Base-by-base conservation (phyloP, 2,329 filamentous ascomycete species). In the Aspergillus sp. region DNA sequence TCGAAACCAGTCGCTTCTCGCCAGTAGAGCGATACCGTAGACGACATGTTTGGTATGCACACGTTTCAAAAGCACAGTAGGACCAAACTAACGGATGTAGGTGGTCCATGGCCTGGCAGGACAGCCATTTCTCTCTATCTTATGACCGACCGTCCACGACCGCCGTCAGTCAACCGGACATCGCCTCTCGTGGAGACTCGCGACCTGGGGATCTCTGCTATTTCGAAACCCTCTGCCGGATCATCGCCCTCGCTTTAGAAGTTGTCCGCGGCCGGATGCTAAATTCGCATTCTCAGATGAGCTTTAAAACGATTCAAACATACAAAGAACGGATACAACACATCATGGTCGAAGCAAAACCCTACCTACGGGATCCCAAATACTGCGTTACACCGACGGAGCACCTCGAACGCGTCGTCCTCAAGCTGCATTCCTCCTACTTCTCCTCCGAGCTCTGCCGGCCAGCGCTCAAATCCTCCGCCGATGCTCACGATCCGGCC, bases 81-180 rank as follows among this genome's bases (percentile, higher is more conserved):
- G 20, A 32, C 36, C 53, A 61, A 49, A 63, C 42, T 6, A 47
- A 47, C 20, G 18, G 22, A 26, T 20, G 26, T 29, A 82, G 80
- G 80, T 88, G 85, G 85, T 84, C 84, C 2, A 80, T 87, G 63
- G 79, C 87, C 32, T 88, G 85, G 85, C 85, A 87, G 68, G 85
- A 88, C 65, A 86, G 84, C 57, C 77, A 87, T 51, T 80, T 88
- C 24, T 87, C 85, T 9, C 81, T 88, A 32, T 87, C 85, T 2
- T 88, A 87, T 66, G 85, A 88, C 65, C 76, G 85, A 42, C 81
- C 80, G 1, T 84, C 84, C 2, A 83, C 82, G 14, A 81, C 78
- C 26, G 83, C 83, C 6, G 81, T 84, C n/a, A 76, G 79, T 54
- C 80, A 81, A 60, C 78, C 80, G 1, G 78, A 81, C 50, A 83